These are phyloP conservation scores for Phytophthora cryptogea DNA, from an alignment of 352 stramenopile species.

Conservation along the genomic window DNA sequence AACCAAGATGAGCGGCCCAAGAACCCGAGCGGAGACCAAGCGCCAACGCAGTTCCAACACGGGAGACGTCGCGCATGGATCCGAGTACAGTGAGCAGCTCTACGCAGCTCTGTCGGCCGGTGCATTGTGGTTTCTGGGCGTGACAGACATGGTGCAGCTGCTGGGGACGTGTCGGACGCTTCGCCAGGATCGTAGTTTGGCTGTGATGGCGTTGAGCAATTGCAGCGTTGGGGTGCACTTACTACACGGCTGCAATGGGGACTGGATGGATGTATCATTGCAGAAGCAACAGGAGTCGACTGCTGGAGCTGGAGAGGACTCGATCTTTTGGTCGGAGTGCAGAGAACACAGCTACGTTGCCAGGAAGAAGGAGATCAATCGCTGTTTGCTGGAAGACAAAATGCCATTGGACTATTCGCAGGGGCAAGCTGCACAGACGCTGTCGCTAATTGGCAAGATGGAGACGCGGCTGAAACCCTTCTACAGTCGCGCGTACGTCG, in stretches of 20 bases:
- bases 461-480: slow-evolving; percentile 30
- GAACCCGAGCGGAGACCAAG: slow-evolving; percentile 31
- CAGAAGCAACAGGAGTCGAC: slow-evolving; percentile 18
- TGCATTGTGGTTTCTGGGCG: slow-evolving; percentile 31
- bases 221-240: slow-evolving; percentile 34
- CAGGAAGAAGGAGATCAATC: slow-evolving; percentile 29
- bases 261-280: slow-evolving; percentile 39
- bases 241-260: slow-evolving; percentile 31
- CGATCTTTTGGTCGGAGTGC: slow-evolving; percentile 26
- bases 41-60: slow-evolving; percentile 16
- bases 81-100: slow-evolving; percentile 25
- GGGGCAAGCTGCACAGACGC: slow-evolving; percentile 33
- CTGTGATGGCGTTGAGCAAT: slow-evolving; percentile 34
- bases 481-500: slow-evolving; percentile 29
- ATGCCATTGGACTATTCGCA: slow-evolving; percentile 14
- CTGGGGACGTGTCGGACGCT: slow-evolving; percentile 37
- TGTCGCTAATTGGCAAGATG: slow-evolving; percentile 37
- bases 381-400: slow-evolving; percentile 32
- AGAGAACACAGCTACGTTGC: slow-evolving; percentile 20
- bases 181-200: slow-evolving; percentile 26
- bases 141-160: slow-evolving; percentile 32
- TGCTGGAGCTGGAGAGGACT: slow-evolving; percentile 7
- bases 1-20: slow-evolving; percentile 4
- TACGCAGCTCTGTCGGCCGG: slow-evolving; percentile 29
- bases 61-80: background rate